Evolutionary conservation across 805 yeast species (phyloP).

Genomic region (Grigorovia yakushimaensis): DNA sequence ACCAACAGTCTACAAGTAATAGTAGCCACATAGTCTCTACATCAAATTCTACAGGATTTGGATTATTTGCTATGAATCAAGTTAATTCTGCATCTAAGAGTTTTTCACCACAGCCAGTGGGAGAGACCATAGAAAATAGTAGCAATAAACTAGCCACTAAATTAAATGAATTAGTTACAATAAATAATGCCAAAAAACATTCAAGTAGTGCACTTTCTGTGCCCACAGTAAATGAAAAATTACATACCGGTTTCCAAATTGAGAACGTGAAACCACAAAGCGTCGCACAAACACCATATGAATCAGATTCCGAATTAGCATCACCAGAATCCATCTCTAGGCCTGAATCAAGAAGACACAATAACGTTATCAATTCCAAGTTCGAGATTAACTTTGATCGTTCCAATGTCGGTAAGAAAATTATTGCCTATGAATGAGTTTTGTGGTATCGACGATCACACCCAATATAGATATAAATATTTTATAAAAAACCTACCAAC

Average conservation of each 20-base stretch:
- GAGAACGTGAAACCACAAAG: slow-evolving; percentile 11
- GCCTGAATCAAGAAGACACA: slow-evolving; percentile 12
- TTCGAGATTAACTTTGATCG: slow-evolving; percentile 34
- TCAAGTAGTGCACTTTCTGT: slow-evolving; percentile 17
- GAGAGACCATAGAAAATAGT: slow-evolving; percentile 2
- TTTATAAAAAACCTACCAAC: too few relatives aligned
- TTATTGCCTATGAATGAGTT: slow-evolving; percentile 17
- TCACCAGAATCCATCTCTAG: slow-evolving; percentile 1
- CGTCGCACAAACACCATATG: slow-evolving; percentile 5
- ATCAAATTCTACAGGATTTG: slow-evolving; percentile 3
- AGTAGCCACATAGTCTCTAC: not conserved
- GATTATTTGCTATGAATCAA: slow-evolving; percentile 20
- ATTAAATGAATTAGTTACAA: slow-evolving; percentile 11
- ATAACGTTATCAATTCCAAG: slow-evolving; percentile 21
- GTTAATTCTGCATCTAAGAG: slow-evolving; percentile 3
- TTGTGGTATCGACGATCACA: too few relatives aligned
- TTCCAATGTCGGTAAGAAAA: slow-evolving; percentile 33
- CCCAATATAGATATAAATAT: too few relatives aligned
- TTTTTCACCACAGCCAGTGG: slow-evolving; percentile 10
- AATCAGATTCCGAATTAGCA: slow-evolving; percentile 1
- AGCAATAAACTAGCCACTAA: slow-evolving; percentile 11
- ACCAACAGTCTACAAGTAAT: not conserved
- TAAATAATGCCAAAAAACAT: slow-evolving; percentile 4
- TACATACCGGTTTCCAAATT: slow-evolving; percentile 23
- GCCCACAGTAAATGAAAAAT: slow-evolving; percentile 22